These are phyloP conservation scores for Clavispora carvajalis DNA, from an alignment of 805 yeast species.

Conservation along the genomic window DNA sequence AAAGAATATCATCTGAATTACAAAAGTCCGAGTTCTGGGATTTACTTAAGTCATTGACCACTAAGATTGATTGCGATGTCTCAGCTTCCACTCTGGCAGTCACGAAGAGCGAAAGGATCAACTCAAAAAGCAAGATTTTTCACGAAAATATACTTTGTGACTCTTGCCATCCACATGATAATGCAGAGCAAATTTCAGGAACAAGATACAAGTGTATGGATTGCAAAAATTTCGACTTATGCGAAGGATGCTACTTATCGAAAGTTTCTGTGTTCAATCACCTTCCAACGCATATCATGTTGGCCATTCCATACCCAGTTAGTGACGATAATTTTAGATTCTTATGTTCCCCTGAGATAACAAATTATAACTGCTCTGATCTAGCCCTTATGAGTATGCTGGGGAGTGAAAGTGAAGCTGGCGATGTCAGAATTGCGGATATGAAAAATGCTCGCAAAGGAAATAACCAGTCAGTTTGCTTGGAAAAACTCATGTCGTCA, in stretches of 20 bases:
- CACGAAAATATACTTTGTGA: conserved; percentile 32
- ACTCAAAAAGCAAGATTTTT: conserved; percentile 2
- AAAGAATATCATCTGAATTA: conserved; percentile 8
- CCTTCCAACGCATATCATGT: conserved; percentile 11
- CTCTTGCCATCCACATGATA: conserved; percentile 23
- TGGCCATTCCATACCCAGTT: conserved; percentile 4
- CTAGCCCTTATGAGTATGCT: too few species aligned
- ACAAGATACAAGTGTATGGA: conserved; percentile 13
- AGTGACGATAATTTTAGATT: background rate
- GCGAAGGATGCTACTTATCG: conserved; percentile 7
- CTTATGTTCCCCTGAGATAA: background rate
- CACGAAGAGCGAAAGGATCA: background rate
- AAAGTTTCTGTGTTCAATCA: conserved; percentile 3
- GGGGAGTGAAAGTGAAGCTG: too few species aligned
- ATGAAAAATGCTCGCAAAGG: background rate
- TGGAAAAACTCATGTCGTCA: background rate
- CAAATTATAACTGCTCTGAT: background rate
- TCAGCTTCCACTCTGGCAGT: background rate
- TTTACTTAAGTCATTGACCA: conserved; percentile 8
- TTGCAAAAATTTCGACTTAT: conserved; percentile 13
- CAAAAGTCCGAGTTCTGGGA: conserved; percentile 12
- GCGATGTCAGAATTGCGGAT: too few species aligned
- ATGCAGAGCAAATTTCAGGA: conserved; percentile 5
- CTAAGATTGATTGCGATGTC: background rate
- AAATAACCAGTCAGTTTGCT: background rate